Conservation (phyloP, 2,329 filamentous ascomycete species). For the Colletotrichum kahawae region DNA sequence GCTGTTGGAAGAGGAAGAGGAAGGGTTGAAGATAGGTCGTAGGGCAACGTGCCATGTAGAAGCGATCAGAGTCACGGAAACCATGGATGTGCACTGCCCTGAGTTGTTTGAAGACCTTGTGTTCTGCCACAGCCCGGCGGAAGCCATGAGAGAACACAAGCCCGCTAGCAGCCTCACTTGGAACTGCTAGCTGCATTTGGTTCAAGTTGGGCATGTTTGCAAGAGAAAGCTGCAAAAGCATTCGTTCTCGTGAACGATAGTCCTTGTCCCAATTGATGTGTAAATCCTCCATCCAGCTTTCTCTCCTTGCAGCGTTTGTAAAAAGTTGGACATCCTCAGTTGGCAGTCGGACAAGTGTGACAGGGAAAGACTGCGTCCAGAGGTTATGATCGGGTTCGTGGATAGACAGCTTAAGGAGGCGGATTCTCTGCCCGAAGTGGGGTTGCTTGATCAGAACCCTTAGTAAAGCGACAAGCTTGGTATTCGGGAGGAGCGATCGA, state of each 20-base stretch:
- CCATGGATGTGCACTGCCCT: neutral
- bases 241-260: neutral
- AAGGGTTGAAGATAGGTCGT: neutral
- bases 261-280: too few species aligned
- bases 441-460: neutral
- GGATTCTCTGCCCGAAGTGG: neutral
- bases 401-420: neutral
- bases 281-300: too few species aligned
- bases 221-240: neutral
- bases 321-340: neutral
- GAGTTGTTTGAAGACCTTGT: neutral
- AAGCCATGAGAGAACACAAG: neutral
- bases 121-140: neutral
- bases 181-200: neutral
- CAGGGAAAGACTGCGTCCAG: too few species aligned
- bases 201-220: neutral
- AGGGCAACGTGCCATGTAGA: fast-evolving
- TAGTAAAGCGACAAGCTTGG: too few species aligned
- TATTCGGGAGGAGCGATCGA: too few species aligned
- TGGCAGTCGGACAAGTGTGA: too few species aligned
- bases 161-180: too few species aligned
- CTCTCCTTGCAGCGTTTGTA: neutral
- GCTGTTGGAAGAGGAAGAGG: neutral
- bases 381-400: too few species aligned
- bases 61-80: neutral